A percentile compares a stretch with the other conserved stretches of the same genome.
These are phyloP conservation scores for Fomitopsis palustris DNA, from an alignment of 1,284 basidiomycete species.

Conservation along the genomic window DNA sequence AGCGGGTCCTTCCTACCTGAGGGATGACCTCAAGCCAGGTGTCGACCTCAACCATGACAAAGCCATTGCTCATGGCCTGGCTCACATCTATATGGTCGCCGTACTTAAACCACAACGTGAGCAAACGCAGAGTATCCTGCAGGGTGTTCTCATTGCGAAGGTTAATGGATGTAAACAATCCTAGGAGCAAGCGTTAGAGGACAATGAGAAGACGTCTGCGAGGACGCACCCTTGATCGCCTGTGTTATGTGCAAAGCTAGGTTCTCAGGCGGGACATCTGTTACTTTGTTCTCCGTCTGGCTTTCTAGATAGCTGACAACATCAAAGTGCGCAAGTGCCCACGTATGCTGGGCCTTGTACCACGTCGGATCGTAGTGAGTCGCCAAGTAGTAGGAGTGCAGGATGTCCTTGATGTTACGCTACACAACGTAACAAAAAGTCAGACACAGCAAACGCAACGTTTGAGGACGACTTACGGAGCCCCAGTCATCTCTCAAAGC, in stretches of 20 bases:
- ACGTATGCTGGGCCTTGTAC: conserved; percentile 99
- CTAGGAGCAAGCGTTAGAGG: conserved; percentile 32
- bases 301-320: conserved; percentile 84
- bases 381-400: conserved; percentile 84
- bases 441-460: conserved; percentile 4
- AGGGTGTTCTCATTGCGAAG: conserved; percentile 84
- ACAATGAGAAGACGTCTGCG: background rate
- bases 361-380: conserved; percentile 92
- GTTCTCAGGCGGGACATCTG: conserved; percentile 68
- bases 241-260: conserved; percentile 90
- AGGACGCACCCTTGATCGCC: conserved; percentile 78
- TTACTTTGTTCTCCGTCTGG: conserved; percentile 54
- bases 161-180: conserved; percentile 95
- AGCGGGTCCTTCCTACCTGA: conserved; percentile 52
- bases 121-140: conserved; percentile 91
- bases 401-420: conserved; percentile 78
- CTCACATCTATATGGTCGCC: conserved; percentile 91
- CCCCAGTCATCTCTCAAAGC: conserved; percentile 80
- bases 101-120: conserved; percentile 99
- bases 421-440: conserved; percentile 27
- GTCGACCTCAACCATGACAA: conserved; percentile 90
- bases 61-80: conserved; percentile 86
- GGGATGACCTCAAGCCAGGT: conserved; percentile 99
- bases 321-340: conserved; percentile 97
- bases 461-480: conserved; percentile 47